phyloP scores from a whole-genome alignment of 441 rosid species.

The Syzygium malaccense region DNA sequence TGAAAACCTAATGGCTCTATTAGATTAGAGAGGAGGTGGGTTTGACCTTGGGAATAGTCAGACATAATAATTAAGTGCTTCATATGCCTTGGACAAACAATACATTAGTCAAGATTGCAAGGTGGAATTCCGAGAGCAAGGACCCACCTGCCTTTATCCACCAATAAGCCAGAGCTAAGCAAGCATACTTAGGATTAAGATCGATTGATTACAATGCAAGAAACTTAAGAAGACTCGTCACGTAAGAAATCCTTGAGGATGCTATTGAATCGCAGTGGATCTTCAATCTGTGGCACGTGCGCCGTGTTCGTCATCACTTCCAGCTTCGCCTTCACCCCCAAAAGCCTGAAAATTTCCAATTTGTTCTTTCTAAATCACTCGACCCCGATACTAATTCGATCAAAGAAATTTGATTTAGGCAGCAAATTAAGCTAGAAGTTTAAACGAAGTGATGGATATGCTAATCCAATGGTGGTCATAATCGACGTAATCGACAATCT shows the following conservation, averaged over 20 bases:
- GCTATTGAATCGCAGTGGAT: slow-evolving; percentile 33
- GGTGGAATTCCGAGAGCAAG: neutral
- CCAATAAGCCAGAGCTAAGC: neutral
- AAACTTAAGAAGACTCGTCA: slow-evolving; percentile 1
- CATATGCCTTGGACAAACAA: neutral
- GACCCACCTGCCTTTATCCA: neutral
- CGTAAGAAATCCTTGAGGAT: slow-evolving; percentile 35
- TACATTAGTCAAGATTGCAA: neutral
- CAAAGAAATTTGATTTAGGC: neutral
- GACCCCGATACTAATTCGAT: neutral
- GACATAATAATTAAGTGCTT: neutral
- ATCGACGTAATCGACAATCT: fast-evolving
- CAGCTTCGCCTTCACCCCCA: slow-evolving; percentile 49
- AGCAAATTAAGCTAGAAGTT: neutral
- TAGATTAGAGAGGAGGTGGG: neutral
- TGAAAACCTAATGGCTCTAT: neutral
- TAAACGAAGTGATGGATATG: neutral
- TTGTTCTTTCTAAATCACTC: neutral
- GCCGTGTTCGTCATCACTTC: slow-evolving; percentile 48
- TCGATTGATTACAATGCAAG: neutral
- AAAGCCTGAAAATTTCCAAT: slow-evolving; percentile 23
- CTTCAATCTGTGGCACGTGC: slow-evolving; percentile 66
- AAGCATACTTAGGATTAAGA: neutral
- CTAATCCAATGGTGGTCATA: neutral
- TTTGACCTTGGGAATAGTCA: neutral